These are phyloP conservation scores for Aspergillus carlsbadensis DNA, from an alignment of 495 filamentous ascomycete species.

Conservation along the genomic window DNA sequence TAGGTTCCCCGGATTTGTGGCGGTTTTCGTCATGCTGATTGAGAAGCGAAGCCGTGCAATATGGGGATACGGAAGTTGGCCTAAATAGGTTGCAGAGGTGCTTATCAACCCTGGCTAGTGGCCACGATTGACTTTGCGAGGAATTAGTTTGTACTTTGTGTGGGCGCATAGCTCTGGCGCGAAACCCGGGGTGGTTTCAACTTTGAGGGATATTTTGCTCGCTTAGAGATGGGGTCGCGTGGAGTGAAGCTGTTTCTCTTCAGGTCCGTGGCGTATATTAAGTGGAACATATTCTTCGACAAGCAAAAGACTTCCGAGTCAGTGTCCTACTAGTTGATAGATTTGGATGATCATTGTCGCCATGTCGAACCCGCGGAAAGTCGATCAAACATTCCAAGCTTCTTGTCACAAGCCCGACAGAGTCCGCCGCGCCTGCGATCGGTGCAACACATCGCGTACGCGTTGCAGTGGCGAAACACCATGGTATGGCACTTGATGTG, in stretches of 20 bases:
- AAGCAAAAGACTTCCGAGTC: too few relatives aligned
- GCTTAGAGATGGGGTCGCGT: too few relatives aligned
- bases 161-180: background rate
- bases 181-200: background rate
- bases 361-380: background rate
- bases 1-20: background rate
- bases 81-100: background rate
- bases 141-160: background rate
- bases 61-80: background rate
- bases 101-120: background rate
- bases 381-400: background rate
- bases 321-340: too few relatives aligned
- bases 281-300: too few relatives aligned
- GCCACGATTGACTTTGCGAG: background rate
- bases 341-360: too few relatives aligned
- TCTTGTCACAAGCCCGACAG: conserved; percentile 2
- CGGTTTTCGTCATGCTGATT: background rate
- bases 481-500: conserved; percentile 8
- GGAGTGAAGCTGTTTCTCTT: too few relatives aligned
- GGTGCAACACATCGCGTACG: conserved; percentile 20
- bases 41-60: background rate
- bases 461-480: conserved; percentile 18
- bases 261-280: too few relatives aligned
- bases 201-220: too few relatives aligned
- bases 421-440: conserved; percentile 14